Evolutionary conservation across 1,284 basidiomycete genomes (phyloP).

Genomic region (Tremellales sp.): DNA sequence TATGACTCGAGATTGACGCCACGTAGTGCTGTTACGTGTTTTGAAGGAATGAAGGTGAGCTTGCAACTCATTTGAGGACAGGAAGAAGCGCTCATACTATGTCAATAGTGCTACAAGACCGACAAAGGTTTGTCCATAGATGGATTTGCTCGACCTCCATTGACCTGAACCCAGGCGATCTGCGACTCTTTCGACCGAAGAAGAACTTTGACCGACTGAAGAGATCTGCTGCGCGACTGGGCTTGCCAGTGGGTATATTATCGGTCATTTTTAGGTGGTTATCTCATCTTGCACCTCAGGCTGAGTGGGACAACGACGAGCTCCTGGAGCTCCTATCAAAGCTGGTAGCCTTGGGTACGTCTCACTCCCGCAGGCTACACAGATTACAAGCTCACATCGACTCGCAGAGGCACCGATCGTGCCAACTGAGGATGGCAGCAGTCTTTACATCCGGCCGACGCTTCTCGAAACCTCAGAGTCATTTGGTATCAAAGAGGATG

Average conservation of each 20-base stretch:
- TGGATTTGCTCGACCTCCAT: no score
- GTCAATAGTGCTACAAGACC: constrained; percentile 42
- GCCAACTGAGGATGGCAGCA: constrained; percentile 37
- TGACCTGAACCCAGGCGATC: no score
- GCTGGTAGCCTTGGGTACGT: constrained; percentile 39
- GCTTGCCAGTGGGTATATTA: constrained; percentile 36
- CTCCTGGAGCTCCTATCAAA: constrained; percentile 39
- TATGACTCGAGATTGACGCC: background rate
- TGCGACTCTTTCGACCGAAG: constrained; percentile 41
- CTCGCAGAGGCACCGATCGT: constrained; percentile 29
- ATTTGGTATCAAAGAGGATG: constrained; percentile 45
- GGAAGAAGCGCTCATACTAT: background rate
- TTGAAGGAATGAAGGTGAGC: constrained; percentile 48
- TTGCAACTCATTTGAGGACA: background rate
- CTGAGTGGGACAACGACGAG: constrained; percentile 44
- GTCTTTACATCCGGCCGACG: constrained; percentile 46
- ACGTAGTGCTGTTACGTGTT: constrained; percentile 40
- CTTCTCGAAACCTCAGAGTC: constrained; percentile 45
- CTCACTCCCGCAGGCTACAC: background rate
- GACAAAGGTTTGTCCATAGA: no score
- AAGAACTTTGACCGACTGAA: constrained; percentile 46
- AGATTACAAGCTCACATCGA: background rate
- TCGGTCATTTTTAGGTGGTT: background rate
- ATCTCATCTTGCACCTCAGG: constrained; percentile 12
- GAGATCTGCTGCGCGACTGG: constrained; percentile 40